Conservation (phyloP, 768 basidiomycete genomes). For the Tylopilus balloui region DNA sequence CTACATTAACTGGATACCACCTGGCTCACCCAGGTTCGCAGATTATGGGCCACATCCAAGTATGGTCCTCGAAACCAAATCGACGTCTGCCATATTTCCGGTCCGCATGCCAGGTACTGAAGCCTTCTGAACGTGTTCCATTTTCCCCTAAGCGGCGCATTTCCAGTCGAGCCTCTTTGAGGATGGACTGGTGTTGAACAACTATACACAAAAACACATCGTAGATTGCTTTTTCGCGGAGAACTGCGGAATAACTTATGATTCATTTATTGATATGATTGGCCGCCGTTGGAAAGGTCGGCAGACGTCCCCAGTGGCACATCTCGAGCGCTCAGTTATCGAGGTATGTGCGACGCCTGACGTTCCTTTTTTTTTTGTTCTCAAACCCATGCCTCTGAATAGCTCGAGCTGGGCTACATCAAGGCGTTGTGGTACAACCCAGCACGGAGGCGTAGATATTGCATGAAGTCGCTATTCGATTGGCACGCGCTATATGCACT, state of each 20-base stretch:
- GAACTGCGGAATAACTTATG: conserved; percentile 53
- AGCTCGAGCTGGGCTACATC: conserved; percentile 59
- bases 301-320: conserved; percentile 36
- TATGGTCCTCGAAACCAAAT: conserved; percentile 42
- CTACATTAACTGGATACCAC: background rate
- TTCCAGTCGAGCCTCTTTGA: conserved; percentile 51
- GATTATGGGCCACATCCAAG: conserved; percentile 49
- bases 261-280: conserved; percentile 39
- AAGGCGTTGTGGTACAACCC: conserved; percentile 66
- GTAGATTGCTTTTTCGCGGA: conserved; percentile 63
- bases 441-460: conserved; percentile 57
- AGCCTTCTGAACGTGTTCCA: background rate
- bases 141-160: conserved; percentile 3
- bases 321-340: conserved; percentile 37
- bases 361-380: background rate
- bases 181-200: conserved; percentile 52
- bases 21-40: conserved; percentile 12
- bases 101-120: conserved; percentile 56
- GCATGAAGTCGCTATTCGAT: conserved; percentile 57
- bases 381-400: background rate
- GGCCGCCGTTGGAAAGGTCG: conserved; percentile 36
- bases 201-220: conserved; percentile 49
- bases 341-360: conserved; percentile 26
- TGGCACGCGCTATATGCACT: conserved; percentile 64
- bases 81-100: conserved; percentile 54